Base-by-base conservation (phyloP, 75 land plant species). In the Cupressus sempervirens region DNA sequence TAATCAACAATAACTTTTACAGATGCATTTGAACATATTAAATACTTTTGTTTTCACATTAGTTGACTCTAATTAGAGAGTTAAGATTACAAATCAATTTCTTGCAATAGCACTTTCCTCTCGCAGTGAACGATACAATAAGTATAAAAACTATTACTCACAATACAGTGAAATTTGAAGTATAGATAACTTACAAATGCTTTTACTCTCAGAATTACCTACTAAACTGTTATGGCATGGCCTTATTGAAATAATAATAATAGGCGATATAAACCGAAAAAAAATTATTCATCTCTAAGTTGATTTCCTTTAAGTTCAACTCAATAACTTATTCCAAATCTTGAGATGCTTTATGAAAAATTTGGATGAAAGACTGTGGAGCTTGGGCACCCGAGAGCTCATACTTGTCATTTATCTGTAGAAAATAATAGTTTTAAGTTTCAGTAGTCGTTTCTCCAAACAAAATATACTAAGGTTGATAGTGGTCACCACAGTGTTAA, bases 371-470 rank as follows among this genome's bases (percentile, higher is more conserved):
- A 0, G 89, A 52, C 10, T 56, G 68, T 1, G 90, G 89, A 67
- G 89, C 90, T 81, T 89, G 90, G 16, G 90, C 89, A 23, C 90
- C 90, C 43, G 90, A 84, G 13, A 88, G 70, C 36, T 84, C 68
- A 23, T 88, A 88, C 75, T 82, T 77, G 82, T 90, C 89, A 67
- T 88, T 88, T 45, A 89, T 88, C 56, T 87, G 88, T 23, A 70
- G 48, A 34, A 12, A 38, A 79, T 29, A 79, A 79, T 23, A 7
- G 26, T 41, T 23, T 41, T 7, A 40, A 77, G 23, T 15, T 77
- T 40, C 23, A 70, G 30, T 30, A 70, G 30, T 70, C 73, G 11
- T 23, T 62, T 62, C 5, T 56, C 62, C 62, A 56, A 62, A 62
- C 67, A 62, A n/a, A n/a, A 23, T 20, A 62, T 20, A n/a, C 67